Evolutionary conservation across 768 basidiomycete species (phyloP).

Genomic region (Royoungia palumana): DNA sequence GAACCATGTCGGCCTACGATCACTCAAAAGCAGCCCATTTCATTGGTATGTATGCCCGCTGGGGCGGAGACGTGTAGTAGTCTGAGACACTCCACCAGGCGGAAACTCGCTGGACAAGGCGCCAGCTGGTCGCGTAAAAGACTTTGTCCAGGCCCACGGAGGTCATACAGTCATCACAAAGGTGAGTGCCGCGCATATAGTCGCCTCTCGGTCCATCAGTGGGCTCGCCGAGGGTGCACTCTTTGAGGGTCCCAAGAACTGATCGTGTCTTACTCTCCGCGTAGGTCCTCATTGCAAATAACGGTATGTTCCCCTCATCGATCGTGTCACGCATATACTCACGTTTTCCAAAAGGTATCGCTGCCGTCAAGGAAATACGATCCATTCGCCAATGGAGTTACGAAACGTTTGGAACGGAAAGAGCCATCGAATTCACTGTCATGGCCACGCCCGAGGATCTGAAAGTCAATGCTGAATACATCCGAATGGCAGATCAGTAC

Average conservation of each 20-base stretch:
- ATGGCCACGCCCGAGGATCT: slow-evolving; percentile 99
- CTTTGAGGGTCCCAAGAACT: slow-evolving; percentile 1
- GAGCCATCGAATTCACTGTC: slow-evolving; percentile 96
- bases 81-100: slow-evolving; percentile 47
- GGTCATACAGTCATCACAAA: slow-evolving; percentile 99
- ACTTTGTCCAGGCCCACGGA: slow-evolving; percentile 88
- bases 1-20: slow-evolving; percentile 41
- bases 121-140: slow-evolving; percentile 70
- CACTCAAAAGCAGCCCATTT: slow-evolving; percentile 62
- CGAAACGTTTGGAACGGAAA: slow-evolving; percentile 96
- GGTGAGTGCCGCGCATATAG: slow-evolving; percentile 45
- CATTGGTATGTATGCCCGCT: slow-evolving; percentile 43
- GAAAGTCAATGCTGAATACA: slow-evolving; percentile 98
- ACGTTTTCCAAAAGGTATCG: slow-evolving; percentile 66
- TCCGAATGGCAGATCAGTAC: slow-evolving; percentile 99
- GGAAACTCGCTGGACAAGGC: slow-evolving; percentile 91
- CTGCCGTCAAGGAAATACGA: slow-evolving; percentile 98
- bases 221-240: slow-evolving; percentile 1
- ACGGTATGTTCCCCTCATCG: slow-evolving; percentile 50
- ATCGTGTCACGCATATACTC: slow-evolving; percentile 21
- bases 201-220: slow-evolving; percentile 6
- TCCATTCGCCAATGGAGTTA: slow-evolving; percentile 99
- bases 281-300: slow-evolving; percentile 97
- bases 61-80: slow-evolving; percentile 7
- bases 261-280: neutral